Base-by-base conservation (phyloP, 2,329 filamentous ascomycete species). In the Pseudogymnoascus sp. region DNA sequence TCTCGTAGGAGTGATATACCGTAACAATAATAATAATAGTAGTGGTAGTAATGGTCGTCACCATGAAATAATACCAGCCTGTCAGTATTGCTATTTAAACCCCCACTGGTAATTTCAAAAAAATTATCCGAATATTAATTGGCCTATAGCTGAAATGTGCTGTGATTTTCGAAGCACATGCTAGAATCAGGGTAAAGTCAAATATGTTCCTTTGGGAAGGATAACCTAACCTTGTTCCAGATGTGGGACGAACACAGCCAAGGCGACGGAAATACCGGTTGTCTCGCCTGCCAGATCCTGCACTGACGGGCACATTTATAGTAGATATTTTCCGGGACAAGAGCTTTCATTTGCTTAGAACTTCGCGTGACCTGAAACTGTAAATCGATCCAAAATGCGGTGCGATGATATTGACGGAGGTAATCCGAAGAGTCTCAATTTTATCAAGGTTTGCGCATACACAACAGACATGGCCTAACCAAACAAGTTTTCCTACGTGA, bases 341-440 rank as follows among this genome's bases (percentile, higher is more conserved):
- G n/a, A 5, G 10, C 10, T 19, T 28, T 33, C 50, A 56, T 56
- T 56, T 56, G 50, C 10, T 31, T 33, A 19, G 26, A 56, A 56
- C n/a, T 56, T 56, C 28, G 50, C 50, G 26, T 56, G 50, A 56
- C 26, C 50, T 12, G 50, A 56, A 31, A 56, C 50, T 7, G 28
- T 33, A 56, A 19, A 56, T 56, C 50, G 26, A 33, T 33, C n/a
- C n/a, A 19, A 12, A 19, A 33, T 56, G 10, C n/a, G 10, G 8
- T 16, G 28, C 28, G 19, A 12, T 31, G n/a, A 19, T 19, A 19
- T 33, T 33, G n/a, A 33, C 16, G n/a, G 11, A 56, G 50, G n/a
- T 56, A 8, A 56, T 56, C 50, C 12, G 50, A 56, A 56, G 33
- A 56, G 50, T 56, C 28, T 56, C 50, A 56, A 56, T 56, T 33